Base-by-base conservation (phyloP, 1,284 basidiomycete species). In the Sphaerobolus stellatus region DNA sequence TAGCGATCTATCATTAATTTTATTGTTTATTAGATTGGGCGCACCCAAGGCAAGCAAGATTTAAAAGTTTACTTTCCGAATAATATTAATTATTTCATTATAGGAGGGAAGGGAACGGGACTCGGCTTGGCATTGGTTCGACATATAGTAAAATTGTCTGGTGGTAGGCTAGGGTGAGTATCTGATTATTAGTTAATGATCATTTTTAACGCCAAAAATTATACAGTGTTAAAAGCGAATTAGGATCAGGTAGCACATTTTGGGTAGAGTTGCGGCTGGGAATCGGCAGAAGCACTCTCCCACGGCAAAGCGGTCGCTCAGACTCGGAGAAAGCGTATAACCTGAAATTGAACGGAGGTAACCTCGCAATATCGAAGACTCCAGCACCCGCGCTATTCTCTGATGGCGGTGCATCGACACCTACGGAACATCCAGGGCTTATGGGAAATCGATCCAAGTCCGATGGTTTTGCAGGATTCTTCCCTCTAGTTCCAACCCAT, bases 71-170 rank as follows among this genome's bases (percentile, higher is more conserved):
- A n/a, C n/a, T n/a, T n/a, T n/a, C n/a, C 13, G 36, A 16, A 30
- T 14, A 24, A 13, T 14, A 11, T 20, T 9, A 22, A 30, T 18
- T 2, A 34, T 4, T 16, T 25, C 24, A 28, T 50, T 51, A 45
- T 56, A 74, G 80, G 90, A 57, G 91, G 90, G 8, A 94, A 94
- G 72, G 92, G 92, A 2, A 92, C 90, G 0, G 92, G 92, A 2
- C 74, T 94, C n/a, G 93, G 92, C 13, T 70, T 95, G 20, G 92
- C 92, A 2, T 79, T 95, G 20, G 91, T 94, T n/a, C 79, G 91
- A 36, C 90, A 92, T 66, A 94, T 96, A 55, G 89, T 96, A 59
- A 91, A 88, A 69, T 75, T 92, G 30, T 86, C 81, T 52, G 85
- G 88, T 8, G 93, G 92, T 5, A 80, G 90, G 22, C 73, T 94